These are phyloP conservation scores for Cyclotella choctawhatcheeana DNA, from an alignment of 108 stramenopile genomes.

Conservation along the genomic window DNA sequence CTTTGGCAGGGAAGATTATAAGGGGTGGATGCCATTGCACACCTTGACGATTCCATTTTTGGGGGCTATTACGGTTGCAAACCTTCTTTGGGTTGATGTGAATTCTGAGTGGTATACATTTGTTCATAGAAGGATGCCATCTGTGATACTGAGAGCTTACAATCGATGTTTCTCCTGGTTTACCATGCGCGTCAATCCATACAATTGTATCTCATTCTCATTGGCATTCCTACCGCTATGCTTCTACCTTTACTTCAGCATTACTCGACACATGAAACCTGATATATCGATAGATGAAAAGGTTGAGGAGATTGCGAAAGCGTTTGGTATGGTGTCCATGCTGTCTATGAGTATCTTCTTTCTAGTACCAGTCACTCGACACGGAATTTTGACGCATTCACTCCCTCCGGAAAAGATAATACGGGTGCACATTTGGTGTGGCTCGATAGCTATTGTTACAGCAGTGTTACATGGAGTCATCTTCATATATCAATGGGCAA, in stretches of 20 bases:
- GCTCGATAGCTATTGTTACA: conserved; percentile 5
- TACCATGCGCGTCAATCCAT: conserved; percentile 3
- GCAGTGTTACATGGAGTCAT: conserved; percentile 21
- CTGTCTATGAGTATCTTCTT: conserved; percentile 10
- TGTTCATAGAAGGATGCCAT: not conserved
- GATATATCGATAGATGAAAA: conserved; percentile 9
- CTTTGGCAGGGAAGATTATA: not conserved
- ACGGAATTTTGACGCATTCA: conserved; percentile 13
- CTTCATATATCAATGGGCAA: conserved; percentile 13
- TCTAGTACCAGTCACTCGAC: not conserved
- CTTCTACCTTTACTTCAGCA: not conserved
- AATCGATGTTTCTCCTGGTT: not conserved
- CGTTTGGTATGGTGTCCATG: not conserved
- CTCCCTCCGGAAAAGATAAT: conserved; percentile 16
- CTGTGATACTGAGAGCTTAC: not conserved
- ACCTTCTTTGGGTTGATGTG: not conserved
- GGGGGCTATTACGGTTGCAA: not conserved
- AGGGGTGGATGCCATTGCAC: conserved; percentile 8
- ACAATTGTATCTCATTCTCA: conserved; percentile 4
- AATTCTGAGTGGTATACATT: not conserved
- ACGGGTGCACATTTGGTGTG: conserved; percentile 30
- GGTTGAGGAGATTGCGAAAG: not conserved
- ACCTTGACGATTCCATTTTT: conserved; percentile 1
- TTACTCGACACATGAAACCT: not conserved
- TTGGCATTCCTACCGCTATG: not conserved